A percentile compares a stretch with the other conserved stretches of the same genome.
Conservation (phyloP, 176 grass and related monocot genomes). For the Echinochloa phyllopogon region DNA sequence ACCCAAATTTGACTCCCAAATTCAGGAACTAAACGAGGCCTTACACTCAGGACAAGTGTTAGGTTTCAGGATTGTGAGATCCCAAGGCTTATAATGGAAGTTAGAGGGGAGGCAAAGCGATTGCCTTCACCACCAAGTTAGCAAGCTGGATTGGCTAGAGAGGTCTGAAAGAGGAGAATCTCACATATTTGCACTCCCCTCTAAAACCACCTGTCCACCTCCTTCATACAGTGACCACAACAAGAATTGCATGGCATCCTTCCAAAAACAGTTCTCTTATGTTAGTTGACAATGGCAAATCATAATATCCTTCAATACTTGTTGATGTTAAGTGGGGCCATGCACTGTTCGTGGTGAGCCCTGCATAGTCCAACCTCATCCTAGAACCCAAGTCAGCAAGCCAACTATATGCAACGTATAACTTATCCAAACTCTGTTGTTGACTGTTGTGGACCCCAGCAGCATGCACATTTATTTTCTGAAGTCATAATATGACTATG, state of each 20-base stretch:
- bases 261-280: not conserved
- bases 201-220: too few species aligned
- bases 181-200: too few species aligned
- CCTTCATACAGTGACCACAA: not conserved
- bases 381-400: not conserved
- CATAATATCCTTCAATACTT: not conserved
- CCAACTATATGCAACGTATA: not conserved
- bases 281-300: not conserved
- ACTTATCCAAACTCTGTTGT: not conserved
- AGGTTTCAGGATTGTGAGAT: too few species aligned
- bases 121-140: not conserved
- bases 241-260: not conserved
- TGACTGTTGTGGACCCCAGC: not conserved
- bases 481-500: not conserved
- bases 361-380: not conserved
- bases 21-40: too few species aligned
- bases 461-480: not conserved
- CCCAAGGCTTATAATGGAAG: too few species aligned
- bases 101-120: too few species aligned
- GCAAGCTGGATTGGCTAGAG: not conserved
- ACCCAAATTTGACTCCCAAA: too few species aligned
- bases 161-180: not conserved
- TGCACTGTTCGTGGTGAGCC: not conserved
- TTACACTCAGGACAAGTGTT: too few species aligned
- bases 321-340: not conserved